Conservation (phyloP, 148 eudicot genomes). For the Chenopodium berlandieri region DNA sequence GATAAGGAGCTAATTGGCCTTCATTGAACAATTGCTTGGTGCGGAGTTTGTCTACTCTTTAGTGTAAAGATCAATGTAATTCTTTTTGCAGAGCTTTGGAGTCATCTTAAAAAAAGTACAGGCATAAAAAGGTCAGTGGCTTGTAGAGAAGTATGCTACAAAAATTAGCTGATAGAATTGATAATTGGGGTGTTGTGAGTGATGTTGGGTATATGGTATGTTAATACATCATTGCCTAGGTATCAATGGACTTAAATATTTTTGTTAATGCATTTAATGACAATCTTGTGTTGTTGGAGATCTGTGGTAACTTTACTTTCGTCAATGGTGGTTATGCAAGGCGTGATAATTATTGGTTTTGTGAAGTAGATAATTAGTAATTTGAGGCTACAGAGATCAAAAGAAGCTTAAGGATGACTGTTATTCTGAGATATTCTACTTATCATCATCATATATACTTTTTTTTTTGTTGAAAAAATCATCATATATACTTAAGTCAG, state of each 20-base stretch:
- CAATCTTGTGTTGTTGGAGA: background rate
- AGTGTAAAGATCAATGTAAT: background rate
- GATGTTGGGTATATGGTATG: background rate
- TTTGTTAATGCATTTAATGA: background rate
- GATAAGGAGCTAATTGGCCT: background rate
- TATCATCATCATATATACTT: background rate
- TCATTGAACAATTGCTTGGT: background rate
- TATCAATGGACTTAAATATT: background rate
- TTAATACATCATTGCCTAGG: background rate
- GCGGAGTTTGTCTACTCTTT: background rate
- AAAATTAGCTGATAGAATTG: background rate
- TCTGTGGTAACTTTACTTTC: background rate
- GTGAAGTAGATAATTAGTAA: background rate
- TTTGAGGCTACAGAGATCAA: background rate
- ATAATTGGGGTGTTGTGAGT: background rate
- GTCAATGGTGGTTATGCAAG: background rate
- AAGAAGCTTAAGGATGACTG: background rate
- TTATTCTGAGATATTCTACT: background rate
- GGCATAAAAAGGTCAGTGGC: background rate
- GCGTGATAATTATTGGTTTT: background rate
- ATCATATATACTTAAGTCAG: background rate
- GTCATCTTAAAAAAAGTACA: background rate
- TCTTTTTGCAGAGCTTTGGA: background rate
- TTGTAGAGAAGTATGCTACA: background rate
- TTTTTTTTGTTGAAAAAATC: too few relatives aligned